A percentile compares a stretch with the other conserved stretches of the same genome.
These are phyloP conservation scores for Vairimorpha necatrix DNA, from an alignment of 371 early-diverging fungal species.

Conservation along the genomic window DNA sequence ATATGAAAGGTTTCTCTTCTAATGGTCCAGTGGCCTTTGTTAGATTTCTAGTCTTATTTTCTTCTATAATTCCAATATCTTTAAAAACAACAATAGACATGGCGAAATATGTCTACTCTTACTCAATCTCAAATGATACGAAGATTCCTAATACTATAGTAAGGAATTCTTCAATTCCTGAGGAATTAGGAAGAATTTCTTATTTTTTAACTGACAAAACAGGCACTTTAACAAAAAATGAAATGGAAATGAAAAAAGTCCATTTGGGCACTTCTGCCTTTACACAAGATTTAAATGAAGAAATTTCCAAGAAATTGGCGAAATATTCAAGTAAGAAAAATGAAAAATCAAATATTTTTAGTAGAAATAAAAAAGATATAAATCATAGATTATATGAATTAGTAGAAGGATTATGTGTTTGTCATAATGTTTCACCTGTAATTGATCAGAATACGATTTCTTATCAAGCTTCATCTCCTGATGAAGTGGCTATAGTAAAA, in stretches of 20 bases:
- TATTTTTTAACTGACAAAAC: constrained; percentile 93
- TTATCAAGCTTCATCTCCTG: constrained; percentile 96
- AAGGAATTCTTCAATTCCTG: constrained; percentile 82
- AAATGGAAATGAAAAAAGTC: constrained; percentile 88
- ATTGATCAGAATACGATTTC: constrained; percentile 63
- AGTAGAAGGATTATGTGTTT: constrained; percentile 76
- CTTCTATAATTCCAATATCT: constrained; percentile 91
- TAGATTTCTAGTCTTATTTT: constrained; percentile 88
- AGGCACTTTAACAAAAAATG: constrained; percentile 90
- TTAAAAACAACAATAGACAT: constrained; percentile 90
- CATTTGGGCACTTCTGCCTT: constrained; percentile 92
- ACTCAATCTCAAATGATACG: constrained; percentile 63
- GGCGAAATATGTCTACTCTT: constrained; percentile 83
- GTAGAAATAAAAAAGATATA: constrained; percentile 41
- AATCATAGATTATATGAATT: constrained; percentile 71
- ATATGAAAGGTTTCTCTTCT: constrained; percentile 77
- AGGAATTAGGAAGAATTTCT: constrained; percentile 86
- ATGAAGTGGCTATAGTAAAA: constrained; percentile 94
- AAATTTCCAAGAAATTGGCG: constrained; percentile 38
- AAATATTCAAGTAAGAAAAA: neutral
- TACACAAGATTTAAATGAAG: constrained; percentile 70
- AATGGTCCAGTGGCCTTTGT: constrained; percentile 80
- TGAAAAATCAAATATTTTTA: constrained; percentile 19
- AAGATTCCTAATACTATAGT: constrained; percentile 71
- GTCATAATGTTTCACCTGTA: constrained; percentile 76